phyloP scores from a whole-genome alignment of 1,284 basidiomycete genomes.

The Dichomitus squalens region DNA sequence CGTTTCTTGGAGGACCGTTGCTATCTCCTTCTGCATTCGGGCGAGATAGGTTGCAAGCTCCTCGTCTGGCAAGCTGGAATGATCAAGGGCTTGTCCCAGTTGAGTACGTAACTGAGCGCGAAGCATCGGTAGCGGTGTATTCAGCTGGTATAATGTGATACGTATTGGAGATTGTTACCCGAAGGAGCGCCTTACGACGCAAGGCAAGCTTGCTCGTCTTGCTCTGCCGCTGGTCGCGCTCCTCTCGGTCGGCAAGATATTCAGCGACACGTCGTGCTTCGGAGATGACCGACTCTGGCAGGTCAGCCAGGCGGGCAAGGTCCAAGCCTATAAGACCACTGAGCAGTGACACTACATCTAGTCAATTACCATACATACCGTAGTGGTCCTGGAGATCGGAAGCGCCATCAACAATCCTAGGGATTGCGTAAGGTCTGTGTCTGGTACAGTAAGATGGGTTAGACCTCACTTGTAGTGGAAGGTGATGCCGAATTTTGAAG shows the following conservation, averaged over 20 bases:
- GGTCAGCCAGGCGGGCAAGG: constrained; percentile 80
- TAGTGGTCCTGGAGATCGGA: constrained; percentile 65
- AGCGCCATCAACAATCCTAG: constrained; percentile 69
- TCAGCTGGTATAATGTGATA: too few species aligned
- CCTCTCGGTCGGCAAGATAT: constrained; percentile 61
- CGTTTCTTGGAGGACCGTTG: constrained; percentile 51
- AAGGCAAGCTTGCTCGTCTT: constrained; percentile 57
- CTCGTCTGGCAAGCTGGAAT: constrained; percentile 68
- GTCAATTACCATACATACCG: constrained; percentile 40
- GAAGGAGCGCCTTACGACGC: constrained; percentile 68
- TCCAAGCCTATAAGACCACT: constrained; percentile 62
- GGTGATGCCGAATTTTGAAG: constrained; percentile 62
- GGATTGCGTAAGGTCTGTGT: neutral
- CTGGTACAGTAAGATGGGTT: neutral
- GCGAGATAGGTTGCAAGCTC: constrained; percentile 66
- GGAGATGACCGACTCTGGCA: constrained; percentile 68
- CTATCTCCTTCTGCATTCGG: constrained; percentile 69
- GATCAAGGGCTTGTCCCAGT: constrained; percentile 65
- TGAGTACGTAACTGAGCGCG: constrained; percentile 62
- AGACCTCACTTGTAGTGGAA: constrained; percentile 76
- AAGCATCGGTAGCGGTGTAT: neutral
- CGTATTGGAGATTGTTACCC: constrained; percentile 46
- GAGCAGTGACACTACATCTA: neutral
- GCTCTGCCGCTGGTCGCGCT: constrained; percentile 59
- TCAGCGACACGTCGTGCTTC: constrained; percentile 66